A percentile compares a stretch with the other conserved stretches of the same genome.
phyloP scores from a whole-genome alignment of 208 protist species.

The Crithidia mellificae region DNA sequence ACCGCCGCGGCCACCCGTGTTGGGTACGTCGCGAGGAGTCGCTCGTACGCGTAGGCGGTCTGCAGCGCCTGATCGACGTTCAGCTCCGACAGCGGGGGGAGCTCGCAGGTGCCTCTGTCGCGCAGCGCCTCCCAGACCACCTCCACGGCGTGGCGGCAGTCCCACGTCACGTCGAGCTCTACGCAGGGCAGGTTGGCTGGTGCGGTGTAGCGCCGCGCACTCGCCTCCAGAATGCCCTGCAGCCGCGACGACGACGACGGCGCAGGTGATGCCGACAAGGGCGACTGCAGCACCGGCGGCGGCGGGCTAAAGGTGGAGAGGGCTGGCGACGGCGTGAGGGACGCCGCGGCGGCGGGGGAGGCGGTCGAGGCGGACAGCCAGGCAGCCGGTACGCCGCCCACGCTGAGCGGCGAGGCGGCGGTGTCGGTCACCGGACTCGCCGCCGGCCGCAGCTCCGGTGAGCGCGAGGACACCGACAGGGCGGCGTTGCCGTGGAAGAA shows the following conservation, averaged over 20 bases:
- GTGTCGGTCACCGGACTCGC: neutral
- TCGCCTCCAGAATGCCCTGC: constrained; percentile 49
- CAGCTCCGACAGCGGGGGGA: constrained; percentile 48
- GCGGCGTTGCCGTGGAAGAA: constrained; percentile 31
- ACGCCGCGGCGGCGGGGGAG: neutral
- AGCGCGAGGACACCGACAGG: constrained; percentile 11
- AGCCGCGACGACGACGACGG: constrained; percentile 28
- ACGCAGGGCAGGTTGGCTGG: constrained; percentile 39
- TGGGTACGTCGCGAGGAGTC: constrained; percentile 41
- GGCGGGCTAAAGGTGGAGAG: neutral
- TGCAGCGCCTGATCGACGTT: constrained; percentile 37
- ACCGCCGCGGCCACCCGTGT: constrained; percentile 37
- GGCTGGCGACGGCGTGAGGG: neutral
- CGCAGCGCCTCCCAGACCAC: constrained; percentile 53
- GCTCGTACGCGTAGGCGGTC: constrained; percentile 48
- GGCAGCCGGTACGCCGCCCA: constrained; percentile 4
- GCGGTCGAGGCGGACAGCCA: neutral
- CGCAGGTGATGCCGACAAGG: neutral
- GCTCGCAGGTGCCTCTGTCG: constrained; percentile 31
- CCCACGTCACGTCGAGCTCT: constrained; percentile 55
- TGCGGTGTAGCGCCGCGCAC: constrained; percentile 37
- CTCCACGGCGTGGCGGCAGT: constrained; percentile 18
- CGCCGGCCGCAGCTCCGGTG: constrained; percentile 18
- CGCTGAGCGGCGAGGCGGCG: constrained; percentile 2
- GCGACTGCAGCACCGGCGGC: neutral